phyloP scores from a whole-genome alignment of 129 eudicot species.

The Daucus carota region DNA sequence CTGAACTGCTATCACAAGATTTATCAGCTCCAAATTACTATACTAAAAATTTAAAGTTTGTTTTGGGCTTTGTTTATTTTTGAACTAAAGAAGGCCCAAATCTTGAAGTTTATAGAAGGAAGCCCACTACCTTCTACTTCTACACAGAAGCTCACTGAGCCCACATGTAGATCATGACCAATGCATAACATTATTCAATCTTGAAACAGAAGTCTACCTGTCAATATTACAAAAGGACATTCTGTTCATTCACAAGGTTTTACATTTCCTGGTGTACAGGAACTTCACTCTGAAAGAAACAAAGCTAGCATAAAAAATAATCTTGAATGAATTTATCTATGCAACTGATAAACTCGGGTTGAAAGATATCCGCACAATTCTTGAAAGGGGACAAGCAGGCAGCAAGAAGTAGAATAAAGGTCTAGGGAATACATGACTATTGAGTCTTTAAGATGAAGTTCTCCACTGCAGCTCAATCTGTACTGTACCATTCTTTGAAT shows the following conservation, averaged over 20 bases:
- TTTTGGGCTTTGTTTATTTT: background rate
- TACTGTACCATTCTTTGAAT: conserved; percentile 80
- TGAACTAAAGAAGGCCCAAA: background rate
- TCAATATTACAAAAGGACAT: background rate
- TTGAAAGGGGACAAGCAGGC: background rate
- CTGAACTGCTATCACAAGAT: background rate
- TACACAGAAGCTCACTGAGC: background rate
- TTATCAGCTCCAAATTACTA: background rate
- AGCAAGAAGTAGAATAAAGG: background rate
- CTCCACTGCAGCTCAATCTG: conserved; percentile 97
- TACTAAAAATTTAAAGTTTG: too few species aligned
- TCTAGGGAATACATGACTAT: background rate
- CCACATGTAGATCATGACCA: background rate
- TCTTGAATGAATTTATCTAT: background rate
- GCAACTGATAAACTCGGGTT: background rate
- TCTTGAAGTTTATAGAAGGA: background rate
- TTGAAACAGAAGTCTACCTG: background rate
- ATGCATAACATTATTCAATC: background rate
- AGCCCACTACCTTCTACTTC: background rate
- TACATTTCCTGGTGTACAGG: background rate
- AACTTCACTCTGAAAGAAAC: background rate
- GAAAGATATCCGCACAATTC: background rate
- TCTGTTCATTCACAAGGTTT: background rate
- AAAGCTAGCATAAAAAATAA: background rate
- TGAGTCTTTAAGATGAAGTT: conserved; percentile 17